A percentile compares a stretch with the other conserved stretches of the same genome.
These are phyloP conservation scores for Alternaria alternata DNA, from an alignment of 2,329 filamentous ascomycete genomes.

Conservation along the genomic window DNA sequence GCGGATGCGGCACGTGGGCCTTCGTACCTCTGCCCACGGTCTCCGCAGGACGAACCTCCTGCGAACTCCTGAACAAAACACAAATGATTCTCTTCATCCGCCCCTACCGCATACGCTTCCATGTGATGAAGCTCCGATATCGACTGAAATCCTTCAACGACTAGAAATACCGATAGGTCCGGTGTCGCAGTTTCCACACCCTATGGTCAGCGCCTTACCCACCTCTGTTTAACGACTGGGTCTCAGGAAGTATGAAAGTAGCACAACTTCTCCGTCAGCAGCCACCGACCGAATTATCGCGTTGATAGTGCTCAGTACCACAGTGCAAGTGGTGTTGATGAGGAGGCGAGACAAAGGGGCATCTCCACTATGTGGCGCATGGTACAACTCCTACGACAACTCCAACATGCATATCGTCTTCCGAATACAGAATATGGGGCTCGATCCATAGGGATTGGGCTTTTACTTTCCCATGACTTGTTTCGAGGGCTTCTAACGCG, in stretches of 20 bases:
- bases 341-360: not conserved
- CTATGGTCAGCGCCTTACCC: not conserved
- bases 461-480: not conserved
- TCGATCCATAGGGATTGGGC: not conserved
- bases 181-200: not conserved
- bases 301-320: slow-evolving; percentile 3
- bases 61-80: not conserved
- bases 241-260: not conserved
- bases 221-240: not conserved
- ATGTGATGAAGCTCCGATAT: not conserved
- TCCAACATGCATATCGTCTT: slow-evolving; percentile 1
- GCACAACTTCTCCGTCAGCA: not conserved
- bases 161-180: not conserved
- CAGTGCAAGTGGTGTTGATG: not conserved
- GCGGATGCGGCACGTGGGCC: not conserved
- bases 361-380: slow-evolving; percentile 1
- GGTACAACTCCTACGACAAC: not conserved
- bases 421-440: not conserved
- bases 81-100: not conserved
- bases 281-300: not conserved
- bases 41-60: not conserved
- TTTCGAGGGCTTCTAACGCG: not conserved
- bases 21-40: not conserved
- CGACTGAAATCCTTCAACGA: not conserved
- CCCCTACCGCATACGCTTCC: not conserved